These are phyloP conservation scores for Saccharata proteae DNA, from an alignment of 2,329 filamentous ascomycete genomes.

Conservation along the genomic window DNA sequence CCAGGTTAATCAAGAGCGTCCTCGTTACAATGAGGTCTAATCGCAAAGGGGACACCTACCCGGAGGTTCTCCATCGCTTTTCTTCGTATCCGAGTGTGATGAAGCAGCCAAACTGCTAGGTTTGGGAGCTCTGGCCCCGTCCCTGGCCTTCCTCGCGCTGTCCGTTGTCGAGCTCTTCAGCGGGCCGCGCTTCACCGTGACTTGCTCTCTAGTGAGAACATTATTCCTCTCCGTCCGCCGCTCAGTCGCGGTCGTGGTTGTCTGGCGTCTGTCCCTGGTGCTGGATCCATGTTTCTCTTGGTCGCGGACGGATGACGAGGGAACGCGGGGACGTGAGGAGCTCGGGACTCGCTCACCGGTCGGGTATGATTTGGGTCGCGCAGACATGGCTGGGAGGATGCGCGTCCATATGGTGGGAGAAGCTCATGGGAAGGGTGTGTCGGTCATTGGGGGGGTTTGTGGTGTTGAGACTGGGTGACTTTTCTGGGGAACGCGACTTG, in stretches of 20 bases:
- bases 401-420: slow-evolving; percentile 16
- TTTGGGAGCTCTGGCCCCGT: slow-evolving; percentile 11
- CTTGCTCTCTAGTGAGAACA: slow-evolving; percentile 4
- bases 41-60: background rate
- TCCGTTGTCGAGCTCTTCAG: slow-evolving; percentile 23
- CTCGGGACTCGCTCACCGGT: slow-evolving; percentile 20
- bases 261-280: background rate
- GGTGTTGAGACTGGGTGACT: too few relatives aligned
- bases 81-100: slow-evolving; percentile 3
- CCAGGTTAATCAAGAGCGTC: slow-evolving; percentile 8
- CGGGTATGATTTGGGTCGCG: slow-evolving; percentile 18
- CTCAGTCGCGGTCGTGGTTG: slow-evolving; percentile 1
- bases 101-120: slow-evolving; percentile 2
- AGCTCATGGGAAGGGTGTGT: too few relatives aligned
- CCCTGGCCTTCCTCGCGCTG: slow-evolving; percentile 16
- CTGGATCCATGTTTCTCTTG: slow-evolving; percentile 4
- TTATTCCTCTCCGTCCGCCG: slow-evolving; percentile 8
- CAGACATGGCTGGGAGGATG: slow-evolving; percentile 18
- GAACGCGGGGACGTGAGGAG: slow-evolving; percentile 24
- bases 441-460: too few relatives aligned
- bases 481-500: too few relatives aligned
- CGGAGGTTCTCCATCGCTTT: slow-evolving; percentile 8
- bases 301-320: slow-evolving; percentile 12
- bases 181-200: slow-evolving; percentile 17
- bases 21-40: background rate